Conservation (phyloP, 2,329 filamentous ascomycete species). For the Colletotrichum australisinense region DNA sequence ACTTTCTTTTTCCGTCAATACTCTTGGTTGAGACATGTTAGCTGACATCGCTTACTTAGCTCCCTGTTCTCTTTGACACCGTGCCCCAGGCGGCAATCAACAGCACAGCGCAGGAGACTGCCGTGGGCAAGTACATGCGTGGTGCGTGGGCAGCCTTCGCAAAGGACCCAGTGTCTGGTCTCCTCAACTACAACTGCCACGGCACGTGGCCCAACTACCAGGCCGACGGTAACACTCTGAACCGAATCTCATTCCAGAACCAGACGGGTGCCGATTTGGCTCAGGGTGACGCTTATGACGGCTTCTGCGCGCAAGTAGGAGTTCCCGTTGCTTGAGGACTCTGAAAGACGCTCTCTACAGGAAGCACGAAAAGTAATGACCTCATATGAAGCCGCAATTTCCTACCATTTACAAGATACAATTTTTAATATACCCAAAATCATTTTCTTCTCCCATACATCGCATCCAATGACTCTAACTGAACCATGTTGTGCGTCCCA, state of each 20-base stretch:
- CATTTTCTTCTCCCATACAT: too few species aligned
- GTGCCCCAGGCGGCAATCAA: conserved; percentile 32
- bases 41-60: conserved; percentile 30
- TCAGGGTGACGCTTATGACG: conserved; percentile 20
- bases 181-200: conserved; percentile 40
- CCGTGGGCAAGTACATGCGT: conserved; percentile 47
- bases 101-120: conserved; percentile 42
- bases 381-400: not conserved
- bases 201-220: conserved; percentile 42
- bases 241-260: conserved; percentile 43
- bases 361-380: not conserved
- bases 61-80: conserved; percentile 47
- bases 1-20: conserved; percentile 7
- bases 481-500: too few species aligned
- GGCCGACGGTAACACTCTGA: conserved; percentile 37
- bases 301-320: conserved; percentile 15
- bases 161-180: conserved; percentile 47
- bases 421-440: not conserved
- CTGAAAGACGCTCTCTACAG: not conserved
- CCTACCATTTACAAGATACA: not conserved
- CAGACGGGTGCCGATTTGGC: conserved; percentile 42
- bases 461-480: too few species aligned
- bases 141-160: conserved; percentile 53
- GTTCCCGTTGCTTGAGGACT: not conserved
- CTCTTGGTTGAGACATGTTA: not conserved